These are phyloP conservation scores for Sordariomycetes sp. DNA, from an alignment of 2,329 filamentous ascomycete species.

Conservation along the genomic window DNA sequence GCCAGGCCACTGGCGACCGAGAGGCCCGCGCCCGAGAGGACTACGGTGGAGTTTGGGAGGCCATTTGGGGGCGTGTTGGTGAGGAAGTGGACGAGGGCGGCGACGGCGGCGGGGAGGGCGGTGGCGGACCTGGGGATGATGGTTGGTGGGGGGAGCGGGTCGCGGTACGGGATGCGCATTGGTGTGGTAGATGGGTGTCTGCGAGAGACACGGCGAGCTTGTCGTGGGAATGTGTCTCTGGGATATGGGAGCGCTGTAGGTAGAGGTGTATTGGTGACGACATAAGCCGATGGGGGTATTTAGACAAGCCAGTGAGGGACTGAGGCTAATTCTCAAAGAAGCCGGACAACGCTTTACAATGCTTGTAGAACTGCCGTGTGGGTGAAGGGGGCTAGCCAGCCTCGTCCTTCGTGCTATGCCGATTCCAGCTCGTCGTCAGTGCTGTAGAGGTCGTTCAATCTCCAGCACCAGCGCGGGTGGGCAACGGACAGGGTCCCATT, in stretches of 20 bases:
- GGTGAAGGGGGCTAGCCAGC: not conserved
- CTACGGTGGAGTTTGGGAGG: conserved; percentile 27
- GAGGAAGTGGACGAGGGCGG: conserved; percentile 68
- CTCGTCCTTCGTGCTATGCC: not conserved
- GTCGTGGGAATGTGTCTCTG: not conserved
- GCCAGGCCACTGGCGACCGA: conserved; percentile 87
- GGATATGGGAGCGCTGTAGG: not conserved
- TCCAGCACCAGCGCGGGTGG: too few species aligned
- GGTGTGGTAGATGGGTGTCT: not conserved
- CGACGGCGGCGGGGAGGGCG: conserved; percentile 58
- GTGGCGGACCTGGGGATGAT: conserved; percentile 62
- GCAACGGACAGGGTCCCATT: not conserved
- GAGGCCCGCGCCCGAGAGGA: conserved; percentile 72
- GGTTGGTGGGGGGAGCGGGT: conserved; percentile 60
- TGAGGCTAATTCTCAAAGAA: not conserved
- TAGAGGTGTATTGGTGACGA: too few species aligned
- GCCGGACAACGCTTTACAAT: not conserved
- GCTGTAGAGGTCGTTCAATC: too few species aligned
- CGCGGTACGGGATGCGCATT: conserved; percentile 84
- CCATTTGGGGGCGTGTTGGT: conserved; percentile 38
- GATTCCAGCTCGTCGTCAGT: not conserved
- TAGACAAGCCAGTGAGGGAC: not conserved
- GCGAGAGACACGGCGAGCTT: not conserved
- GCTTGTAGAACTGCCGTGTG: not conserved
- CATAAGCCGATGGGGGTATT: not conserved